Base-by-base conservation (phyloP, 306 rosid genomes). In the Sechiopsis laciniata region DNA sequence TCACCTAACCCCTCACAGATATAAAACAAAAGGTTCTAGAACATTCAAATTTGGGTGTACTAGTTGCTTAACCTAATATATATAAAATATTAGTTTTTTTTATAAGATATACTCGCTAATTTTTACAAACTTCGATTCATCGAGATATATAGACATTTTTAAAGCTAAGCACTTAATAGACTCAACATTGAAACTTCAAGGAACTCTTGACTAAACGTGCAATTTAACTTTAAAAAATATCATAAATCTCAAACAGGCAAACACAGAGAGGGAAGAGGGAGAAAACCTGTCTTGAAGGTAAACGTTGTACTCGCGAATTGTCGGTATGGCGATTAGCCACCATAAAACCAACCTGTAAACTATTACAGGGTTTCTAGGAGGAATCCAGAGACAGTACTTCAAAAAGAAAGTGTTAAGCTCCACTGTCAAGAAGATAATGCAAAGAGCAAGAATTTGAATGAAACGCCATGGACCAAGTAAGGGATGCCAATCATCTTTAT, bases 401-500 rank as follows among this genome's bases (percentile, higher is more conserved):
- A 94, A 77, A 83, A 94, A 94, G 90, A 94, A 94, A 76, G 97
- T 94, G 82, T 94, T 94, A 53, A 94, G 97, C 80, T 88, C 93
- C 50, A 88, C 93, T 8, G 88, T 88, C 82, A 91, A 82, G 85
- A 95, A 95, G 62, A 85, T 87, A 56, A 85, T 78, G 79, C 99
- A 95, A 74, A 95, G 96, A 73, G 83, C 81, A 67, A 95, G 82
- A 55, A 95, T 96, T 91, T 95, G 99, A 86, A 91, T 72, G 76
- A 95, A 95, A 62, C 99, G 96, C 96, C 95, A 95, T 4, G 99
- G 99, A 80, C 92, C 99, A 15, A 88, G 96, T 80, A 95, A 80
- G 32, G 99, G 99, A 75, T 88, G 97, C 99, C 99, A 89, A 88
- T 95, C 96, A 46, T 95, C 99, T 83, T 95, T 95, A 86, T 95